Base-by-base conservation (phyloP, 192 early-diverging fungal genomes). In the Coemansia sp. region DNA sequence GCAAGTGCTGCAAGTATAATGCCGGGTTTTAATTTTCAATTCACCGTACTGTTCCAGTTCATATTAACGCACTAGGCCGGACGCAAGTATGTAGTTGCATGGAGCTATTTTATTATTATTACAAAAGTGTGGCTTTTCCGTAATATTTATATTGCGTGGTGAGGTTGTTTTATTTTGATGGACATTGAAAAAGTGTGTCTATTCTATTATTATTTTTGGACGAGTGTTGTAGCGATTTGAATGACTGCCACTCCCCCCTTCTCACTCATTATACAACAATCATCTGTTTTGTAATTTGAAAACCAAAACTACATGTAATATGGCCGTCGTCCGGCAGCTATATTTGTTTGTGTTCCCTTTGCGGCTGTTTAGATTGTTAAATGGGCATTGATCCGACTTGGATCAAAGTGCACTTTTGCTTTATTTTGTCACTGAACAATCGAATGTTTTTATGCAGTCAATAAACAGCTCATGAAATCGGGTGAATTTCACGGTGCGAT, bases 371-470 rank as follows among this genome's bases (percentile, higher is more conserved):
- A 50, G 13, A 50, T 50, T 16, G 10, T 17, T 50, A n/a, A 50
- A 50, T 50, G 48, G 48, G 1, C 48, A 50, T 50, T 50, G 48
- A 50, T 50, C 48, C 48, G 48, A 50, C 2, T 50, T n/a, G 48
- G 48, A 50, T 50, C 48, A 50, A 17, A 50, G 17, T 50, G 48
- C 48, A 4, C 49, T 16, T 8, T 54, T 4, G 32, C 2, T 32
- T 32, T 32, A 32, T 20, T 11, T 54, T 14, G 44, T 45, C 19
- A 22, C 14, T 54, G 2, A 32, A 32, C 32, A 32, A 32, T 32
- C 32, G 32, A 32, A 32, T 32, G 32, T 32, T 4, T 32, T 32
- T 32, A 32, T 32, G 32, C 32, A 32, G 32, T 32, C 32, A 32
- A 32, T 32, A 32, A 32, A 32, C 2, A 32, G 32, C 32, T 32